phyloP scores from a whole-genome alignment of 148 eudicot species.

The Vaccinium myrtillus region DNA sequence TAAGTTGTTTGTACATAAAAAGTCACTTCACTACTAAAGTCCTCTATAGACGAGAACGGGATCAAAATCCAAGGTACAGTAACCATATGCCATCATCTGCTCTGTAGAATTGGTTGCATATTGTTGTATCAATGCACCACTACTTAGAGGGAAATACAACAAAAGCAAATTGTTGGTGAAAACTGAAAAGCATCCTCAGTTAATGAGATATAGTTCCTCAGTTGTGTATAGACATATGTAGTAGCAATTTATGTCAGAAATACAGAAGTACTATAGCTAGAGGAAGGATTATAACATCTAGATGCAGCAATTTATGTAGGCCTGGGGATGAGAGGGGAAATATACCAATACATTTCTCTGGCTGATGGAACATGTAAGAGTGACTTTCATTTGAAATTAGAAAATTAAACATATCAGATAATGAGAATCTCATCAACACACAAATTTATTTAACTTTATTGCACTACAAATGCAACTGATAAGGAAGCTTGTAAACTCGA shows the following conservation, averaged over 20 bases:
- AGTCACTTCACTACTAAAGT: background rate
- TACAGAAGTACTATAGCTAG: too few species aligned
- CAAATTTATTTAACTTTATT: background rate
- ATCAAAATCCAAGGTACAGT: background rate
- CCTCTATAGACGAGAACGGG: background rate
- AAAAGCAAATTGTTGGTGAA: background rate
- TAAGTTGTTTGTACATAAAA: background rate
- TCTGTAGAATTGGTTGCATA: background rate
- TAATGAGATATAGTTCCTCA: background rate
- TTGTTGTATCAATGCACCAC: background rate
- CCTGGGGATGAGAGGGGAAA: too few species aligned
- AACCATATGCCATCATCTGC: background rate
- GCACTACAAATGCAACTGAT: background rate
- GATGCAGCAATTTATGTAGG: too few species aligned
- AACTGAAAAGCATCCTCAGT: slow-evolving; percentile 31
- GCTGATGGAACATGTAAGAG: too few species aligned
- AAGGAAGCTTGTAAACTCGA: slow-evolving; percentile 4
- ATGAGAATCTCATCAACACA: background rate
- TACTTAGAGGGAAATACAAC: background rate
- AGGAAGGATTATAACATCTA: too few species aligned
- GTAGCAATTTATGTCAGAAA: too few species aligned
- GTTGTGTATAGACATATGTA: too few species aligned
- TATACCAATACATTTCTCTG: too few species aligned
- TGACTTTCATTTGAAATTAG: too few species aligned
- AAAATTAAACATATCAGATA: background rate